phyloP scores from a whole-genome alignment of 495 filamentous ascomycete species.

The Talaromyces adpressus region DNA sequence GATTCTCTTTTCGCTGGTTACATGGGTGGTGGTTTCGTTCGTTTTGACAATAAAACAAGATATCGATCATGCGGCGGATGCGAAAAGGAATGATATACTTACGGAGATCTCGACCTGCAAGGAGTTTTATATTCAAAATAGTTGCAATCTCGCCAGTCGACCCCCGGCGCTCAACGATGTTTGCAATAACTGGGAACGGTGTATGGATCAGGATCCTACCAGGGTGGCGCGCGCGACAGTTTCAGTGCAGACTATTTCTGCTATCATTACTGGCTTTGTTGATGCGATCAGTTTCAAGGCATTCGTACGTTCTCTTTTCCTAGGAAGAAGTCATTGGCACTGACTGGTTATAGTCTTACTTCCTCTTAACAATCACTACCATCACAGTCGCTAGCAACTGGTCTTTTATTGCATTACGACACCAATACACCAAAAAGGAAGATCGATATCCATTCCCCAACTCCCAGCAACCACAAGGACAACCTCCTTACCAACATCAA shows the following conservation, averaged over 20 bases:
- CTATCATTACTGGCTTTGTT: constrained; percentile 68
- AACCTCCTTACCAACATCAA: constrained; percentile 16
- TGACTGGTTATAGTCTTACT: constrained; percentile 24
- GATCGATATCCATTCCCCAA: constrained; percentile 18
- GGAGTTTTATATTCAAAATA: constrained; percentile 63
- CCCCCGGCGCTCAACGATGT: constrained; percentile 64
- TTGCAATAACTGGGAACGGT: constrained; percentile 75
- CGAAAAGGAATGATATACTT: constrained; percentile 55
- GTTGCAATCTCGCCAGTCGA: constrained; percentile 53
- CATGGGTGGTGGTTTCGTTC: constrained; percentile 67
- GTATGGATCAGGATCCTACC: constrained; percentile 71
- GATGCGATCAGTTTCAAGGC: constrained; percentile 69
- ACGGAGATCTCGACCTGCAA: constrained; percentile 66
- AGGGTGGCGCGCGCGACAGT: constrained; percentile 60
- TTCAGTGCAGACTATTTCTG: constrained; percentile 70
- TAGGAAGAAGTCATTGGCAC: background rate
- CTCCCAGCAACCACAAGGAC: constrained; percentile 18
- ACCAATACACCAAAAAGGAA: constrained; percentile 27
- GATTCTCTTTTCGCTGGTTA: constrained; percentile 54
- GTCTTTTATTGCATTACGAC: constrained; percentile 40
- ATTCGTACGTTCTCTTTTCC: constrained; percentile 41
- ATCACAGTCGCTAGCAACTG: constrained; percentile 40
- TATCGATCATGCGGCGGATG: constrained; percentile 61
- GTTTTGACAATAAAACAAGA: constrained; percentile 67
- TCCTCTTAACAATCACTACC: constrained; percentile 35